Conservation (phyloP, 2,329 filamentous ascomycete species). For the Rhinocladiella mackenziei region DNA sequence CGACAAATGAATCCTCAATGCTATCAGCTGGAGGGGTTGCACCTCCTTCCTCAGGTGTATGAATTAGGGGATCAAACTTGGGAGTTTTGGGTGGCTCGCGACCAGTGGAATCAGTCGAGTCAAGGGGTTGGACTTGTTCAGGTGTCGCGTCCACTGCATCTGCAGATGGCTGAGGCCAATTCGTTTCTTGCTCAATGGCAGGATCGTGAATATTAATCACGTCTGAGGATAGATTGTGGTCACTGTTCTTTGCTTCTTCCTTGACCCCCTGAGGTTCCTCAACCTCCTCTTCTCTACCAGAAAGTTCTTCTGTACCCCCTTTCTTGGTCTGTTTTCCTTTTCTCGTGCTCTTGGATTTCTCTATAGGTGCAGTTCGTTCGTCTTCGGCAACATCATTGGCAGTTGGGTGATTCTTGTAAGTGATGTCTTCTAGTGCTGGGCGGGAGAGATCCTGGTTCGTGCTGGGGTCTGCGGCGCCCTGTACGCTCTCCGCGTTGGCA, state of each 20-base stretch:
- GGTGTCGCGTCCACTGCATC: constrained; percentile 4
- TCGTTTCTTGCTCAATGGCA: too few species aligned
- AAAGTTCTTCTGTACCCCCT: constrained; percentile 5
- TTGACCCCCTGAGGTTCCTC: background rate
- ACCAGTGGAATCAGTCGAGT: background rate
- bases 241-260: background rate
- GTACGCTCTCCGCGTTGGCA: constrained; percentile 11
- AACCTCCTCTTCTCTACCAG: background rate
- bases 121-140: constrained; percentile 3
- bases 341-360: constrained; percentile 18
- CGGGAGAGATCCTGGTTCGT: constrained; percentile 13
- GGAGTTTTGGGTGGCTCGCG: constrained; percentile 24
- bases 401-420: constrained; percentile 20
- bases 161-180: too few species aligned
- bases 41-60: constrained; percentile 14
- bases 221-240: background rate
- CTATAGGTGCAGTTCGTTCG: constrained; percentile 7
- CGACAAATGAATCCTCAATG: constrained; percentile 32
- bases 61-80: constrained; percentile 30
- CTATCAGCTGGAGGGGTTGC: constrained; percentile 9
- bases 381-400: background rate
- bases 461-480: constrained; percentile 3
- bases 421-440: constrained; percentile 27
- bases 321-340: constrained; percentile 12
- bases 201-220: background rate